These are phyloP conservation scores for Boletus rubroflammeus DNA, from an alignment of 768 basidiomycete species.

Conservation along the genomic window DNA sequence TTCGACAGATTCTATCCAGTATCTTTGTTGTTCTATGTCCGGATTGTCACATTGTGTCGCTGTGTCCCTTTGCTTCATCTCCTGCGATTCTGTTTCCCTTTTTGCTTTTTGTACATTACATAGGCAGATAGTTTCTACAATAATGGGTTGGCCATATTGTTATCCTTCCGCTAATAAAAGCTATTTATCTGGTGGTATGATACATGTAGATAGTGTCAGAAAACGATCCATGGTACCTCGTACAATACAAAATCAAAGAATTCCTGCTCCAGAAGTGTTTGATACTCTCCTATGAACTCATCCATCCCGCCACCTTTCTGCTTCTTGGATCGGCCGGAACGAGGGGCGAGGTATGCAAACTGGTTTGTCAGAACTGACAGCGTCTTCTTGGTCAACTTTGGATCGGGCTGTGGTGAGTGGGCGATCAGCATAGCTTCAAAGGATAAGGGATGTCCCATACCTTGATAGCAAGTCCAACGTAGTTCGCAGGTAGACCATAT, in stretches of 20 bases:
- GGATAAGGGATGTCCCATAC: conserved; percentile 36
- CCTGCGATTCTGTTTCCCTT: conserved; percentile 16
- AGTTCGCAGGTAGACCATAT: conserved; percentile 93
- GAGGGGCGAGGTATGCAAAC: conserved; percentile 77
- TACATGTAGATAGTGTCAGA: conserved; percentile 34
- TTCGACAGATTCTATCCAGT: conserved; percentile 13
- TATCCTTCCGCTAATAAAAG: conserved; percentile 58
- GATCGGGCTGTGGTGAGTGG: conserved; percentile 61
- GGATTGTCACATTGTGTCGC: conserved; percentile 15
- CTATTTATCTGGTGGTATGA: conserved; percentile 30
- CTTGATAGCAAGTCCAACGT: conserved; percentile 77
- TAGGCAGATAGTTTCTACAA: conserved; percentile 46
- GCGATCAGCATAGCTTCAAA: not conserved
- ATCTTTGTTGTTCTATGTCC: conserved; percentile 13
- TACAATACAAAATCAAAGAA: conserved; percentile 93
- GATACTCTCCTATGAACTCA: conserved; percentile 88
- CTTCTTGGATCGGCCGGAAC: conserved; percentile 48
- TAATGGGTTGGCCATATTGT: conserved; percentile 58
- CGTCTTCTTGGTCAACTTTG: conserved; percentile 78
- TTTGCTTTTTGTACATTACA: conserved; percentile 38
- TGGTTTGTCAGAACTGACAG: conserved; percentile 70
- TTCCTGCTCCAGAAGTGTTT: conserved; percentile 91
- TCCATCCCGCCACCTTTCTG: conserved; percentile 40
- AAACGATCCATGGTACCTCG: conserved; percentile 88
- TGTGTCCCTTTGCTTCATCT: conserved; percentile 26